Conservation (phyloP, 2,329 filamentous ascomycete species). For the Pseudogymnoascus sp. region DNA sequence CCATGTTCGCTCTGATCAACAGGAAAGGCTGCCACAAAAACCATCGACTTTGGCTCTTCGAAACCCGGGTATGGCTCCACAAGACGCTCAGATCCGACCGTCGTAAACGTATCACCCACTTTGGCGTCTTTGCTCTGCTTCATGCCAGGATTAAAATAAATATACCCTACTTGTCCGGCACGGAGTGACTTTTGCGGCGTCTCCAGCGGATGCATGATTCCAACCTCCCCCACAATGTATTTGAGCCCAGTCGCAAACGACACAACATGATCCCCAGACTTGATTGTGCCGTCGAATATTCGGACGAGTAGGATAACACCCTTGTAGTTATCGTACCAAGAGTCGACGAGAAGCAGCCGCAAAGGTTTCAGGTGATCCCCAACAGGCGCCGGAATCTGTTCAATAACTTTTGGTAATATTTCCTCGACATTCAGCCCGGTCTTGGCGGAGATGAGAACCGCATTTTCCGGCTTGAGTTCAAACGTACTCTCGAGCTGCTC, state of each 20-base stretch:
- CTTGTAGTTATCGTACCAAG: constrained; percentile 95
- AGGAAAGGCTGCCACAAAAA: constrained; percentile 94
- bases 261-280: constrained; percentile 73
- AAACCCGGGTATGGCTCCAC: constrained; percentile 85
- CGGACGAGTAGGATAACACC: constrained; percentile 87
- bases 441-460: constrained; percentile 80
- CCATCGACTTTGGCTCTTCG: constrained; percentile 96
- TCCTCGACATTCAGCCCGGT: constrained; percentile 79
- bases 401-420: constrained; percentile 78
- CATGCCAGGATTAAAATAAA: constrained; percentile 98
- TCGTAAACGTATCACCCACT: constrained; percentile 91
- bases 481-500: constrained; percentile 81
- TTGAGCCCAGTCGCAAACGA: constrained; percentile 83
- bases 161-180: constrained; percentile 91
- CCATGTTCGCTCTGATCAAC: constrained; percentile 83
- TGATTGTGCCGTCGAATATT: constrained; percentile 80
- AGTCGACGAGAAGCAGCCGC: constrained; percentile 84
- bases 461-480: constrained; percentile 72
- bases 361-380: constrained; percentile 67
- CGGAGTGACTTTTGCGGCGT: constrained; percentile 72
- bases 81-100: constrained; percentile 61
- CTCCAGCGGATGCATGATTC: constrained; percentile 88
- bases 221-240: constrained; percentile 92
- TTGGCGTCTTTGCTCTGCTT: constrained; percentile 93
- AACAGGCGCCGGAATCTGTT: constrained; percentile 70